phyloP scores from a whole-genome alignment of 305 asterid species.

The Withania somnifera region DNA sequence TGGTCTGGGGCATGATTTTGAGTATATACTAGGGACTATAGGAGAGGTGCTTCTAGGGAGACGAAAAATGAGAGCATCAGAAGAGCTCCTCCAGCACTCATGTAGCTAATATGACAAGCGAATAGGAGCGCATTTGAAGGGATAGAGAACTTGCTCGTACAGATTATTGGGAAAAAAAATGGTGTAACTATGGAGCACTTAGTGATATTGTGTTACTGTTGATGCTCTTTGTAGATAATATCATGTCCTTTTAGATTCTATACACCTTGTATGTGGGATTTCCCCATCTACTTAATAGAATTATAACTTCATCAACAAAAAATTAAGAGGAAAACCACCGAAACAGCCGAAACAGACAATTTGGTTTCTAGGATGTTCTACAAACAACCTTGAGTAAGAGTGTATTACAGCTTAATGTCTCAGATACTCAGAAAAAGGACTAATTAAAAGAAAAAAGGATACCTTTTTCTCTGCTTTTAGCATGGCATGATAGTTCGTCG shows the following conservation, averaged over 20 bases:
- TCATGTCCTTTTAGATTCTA: not conserved
- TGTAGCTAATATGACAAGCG: not conserved
- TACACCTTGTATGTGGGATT: not conserved
- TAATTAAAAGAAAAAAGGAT: conserved; percentile 1
- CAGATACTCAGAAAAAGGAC: conserved; percentile 2
- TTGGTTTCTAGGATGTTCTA: not conserved
- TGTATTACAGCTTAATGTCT: not conserved
- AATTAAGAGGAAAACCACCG: not conserved
- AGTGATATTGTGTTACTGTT: not conserved
- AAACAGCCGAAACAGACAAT: not conserved
- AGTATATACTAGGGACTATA: not conserved
- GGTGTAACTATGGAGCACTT: not conserved
- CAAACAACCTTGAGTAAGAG: not conserved
- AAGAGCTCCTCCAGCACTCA: not conserved
- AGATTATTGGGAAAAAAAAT: not conserved
- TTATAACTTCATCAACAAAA: not conserved
- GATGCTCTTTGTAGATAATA: not conserved
- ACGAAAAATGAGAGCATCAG: not conserved
- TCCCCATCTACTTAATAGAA: not conserved
- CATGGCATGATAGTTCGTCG: conserved; percentile 47
- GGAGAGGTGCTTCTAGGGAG: not conserved
- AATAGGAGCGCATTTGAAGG: not conserved
- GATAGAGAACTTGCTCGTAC: not conserved
- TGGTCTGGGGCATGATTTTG: not conserved
- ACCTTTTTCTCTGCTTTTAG: conserved; percentile 90